Evolutionary conservation across 2,329 filamentous ascomycete species (phyloP), one percentile per base, ranked within the genome.

Genomic region (Pezicula carpinea): DNA sequence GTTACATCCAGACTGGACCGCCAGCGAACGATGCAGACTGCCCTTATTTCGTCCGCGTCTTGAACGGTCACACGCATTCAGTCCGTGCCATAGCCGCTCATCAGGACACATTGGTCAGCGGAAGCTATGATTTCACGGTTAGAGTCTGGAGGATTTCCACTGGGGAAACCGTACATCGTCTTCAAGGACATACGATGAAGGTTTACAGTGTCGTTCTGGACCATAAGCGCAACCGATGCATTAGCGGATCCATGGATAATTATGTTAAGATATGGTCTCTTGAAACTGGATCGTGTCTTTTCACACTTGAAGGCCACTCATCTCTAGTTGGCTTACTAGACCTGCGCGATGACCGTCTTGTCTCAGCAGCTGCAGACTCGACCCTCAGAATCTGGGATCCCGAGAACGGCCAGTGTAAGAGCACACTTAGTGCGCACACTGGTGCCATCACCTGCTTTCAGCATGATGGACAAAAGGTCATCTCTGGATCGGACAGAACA

Each of bases 371-470:
- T 5, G 93, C 93, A 0, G 93, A 99, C 61, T 95, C 89, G 36
- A 99, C 93, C 0, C 75, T 99, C 14, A 82, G 93, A 36, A 96
- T 99, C 47, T 99, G 93, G 93, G 91, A 99, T 59, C 93, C 93
- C 0, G 90, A 96, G 63, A 90, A 79, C 38, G 93, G 93, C 6
- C 84, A 88, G 54, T 97, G 93, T 67, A 91, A 89, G 65, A 90
- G 86, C 62, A 92, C 87, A 10, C 74, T 99, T 48, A 92, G 86
- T 57, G 93, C 93, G 0, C 93, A 99, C 61, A 97, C 92, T 0
- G 93, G 92, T 31, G 93, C 93, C 18, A 99, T 99, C 54, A 99
- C 93, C 4, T 99, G 93, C 67, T 99, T 99, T 68, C 93, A 99
- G 67, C 93, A 99, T 59, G 93, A 99, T 63, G 89, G 86, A 0